A percentile compares a stretch with the other conserved stretches of the same genome.
phyloP scores from a whole-genome alignment of 1,139 yeast genomes.

The Kodamaea ohmeri region DNA sequence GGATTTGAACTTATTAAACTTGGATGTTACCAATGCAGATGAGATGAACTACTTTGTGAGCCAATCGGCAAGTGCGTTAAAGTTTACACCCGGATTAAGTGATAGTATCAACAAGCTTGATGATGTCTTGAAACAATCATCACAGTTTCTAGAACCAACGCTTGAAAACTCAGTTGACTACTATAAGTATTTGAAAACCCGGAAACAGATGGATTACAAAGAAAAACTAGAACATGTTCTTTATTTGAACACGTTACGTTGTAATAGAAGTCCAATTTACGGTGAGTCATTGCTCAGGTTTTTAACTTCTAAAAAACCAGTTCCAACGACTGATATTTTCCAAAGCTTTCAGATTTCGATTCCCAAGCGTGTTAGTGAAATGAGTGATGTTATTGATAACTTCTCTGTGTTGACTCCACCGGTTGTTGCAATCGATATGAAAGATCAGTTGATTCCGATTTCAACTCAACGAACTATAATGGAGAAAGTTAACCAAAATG shows the following conservation, averaged over 20 bases:
- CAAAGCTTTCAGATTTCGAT: constrained; percentile 38
- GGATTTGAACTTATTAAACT: constrained; percentile 58
- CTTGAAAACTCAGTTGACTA: constrained; percentile 56
- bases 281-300: constrained; percentile 44
- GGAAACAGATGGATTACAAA: constrained; percentile 49
- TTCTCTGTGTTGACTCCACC: constrained; percentile 88
- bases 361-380: constrained; percentile 38
- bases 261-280: constrained; percentile 55
- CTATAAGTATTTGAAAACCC: constrained; percentile 53
- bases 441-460: constrained; percentile 51
- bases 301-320: constrained; percentile 18
- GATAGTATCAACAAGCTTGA: constrained; percentile 43
- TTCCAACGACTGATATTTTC: constrained; percentile 26
- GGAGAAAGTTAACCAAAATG: constrained; percentile 33
- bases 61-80: constrained; percentile 41
- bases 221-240: constrained; percentile 54
- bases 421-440: constrained; percentile 76
- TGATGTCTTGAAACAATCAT: constrained; percentile 28
- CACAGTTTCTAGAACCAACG: constrained; percentile 34
- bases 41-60: constrained; percentile 47
- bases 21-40: constrained; percentile 54
- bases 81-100: constrained; percentile 47
- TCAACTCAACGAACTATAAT: constrained; percentile 30
- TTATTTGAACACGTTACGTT: constrained; percentile 64
- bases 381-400: constrained; percentile 60